Base-by-base conservation (phyloP, 139 green algal genomes). In the Micractinium sp. region DNA sequence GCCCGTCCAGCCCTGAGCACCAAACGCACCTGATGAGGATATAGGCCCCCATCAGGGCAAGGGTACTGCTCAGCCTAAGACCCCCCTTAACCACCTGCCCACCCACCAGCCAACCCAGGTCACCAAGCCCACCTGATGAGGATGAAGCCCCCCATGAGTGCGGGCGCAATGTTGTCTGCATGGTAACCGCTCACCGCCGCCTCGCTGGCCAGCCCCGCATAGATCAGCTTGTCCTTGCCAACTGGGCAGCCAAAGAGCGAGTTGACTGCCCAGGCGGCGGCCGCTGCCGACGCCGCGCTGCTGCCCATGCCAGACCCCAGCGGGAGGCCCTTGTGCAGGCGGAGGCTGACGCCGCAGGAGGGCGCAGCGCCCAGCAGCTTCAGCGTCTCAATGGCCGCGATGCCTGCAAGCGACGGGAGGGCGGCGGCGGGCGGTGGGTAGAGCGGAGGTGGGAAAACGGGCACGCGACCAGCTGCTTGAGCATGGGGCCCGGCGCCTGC, bases 131-230 rank as follows among this genome's bases (percentile, higher is more conserved):
- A 97, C 93, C 95, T 92, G 82, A 99, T 93, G 31, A 99, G 94
- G 18, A 99, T 93, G 91, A 99, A 99, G 33, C 97, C 97, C 5
- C 97, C 97, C 60, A 99, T 86, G 31, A 99, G 77, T 0, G 97
- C 94, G 36, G 97, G 97, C 0, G 94, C 97, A 61, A 99, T 94
- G 92, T 99, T 99, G 92, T 99, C 97, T 2, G 97, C 97, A 87
- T 99, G 97, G 92, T 99, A 99, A 20, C 97, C 97, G 86, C 94
- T 97, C 39, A 99, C 97, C 14, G 93, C 90, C 18, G 96, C 97
- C 89, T 99, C 97, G 36, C 92, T 94, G n/a, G 91, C 89, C 18
- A 99, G 93, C 0, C 97, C 97, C 33, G 97, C 94, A 27, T 92
- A 86, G 12, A 99, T 94, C 9, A 99, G 95, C 83, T 94, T 35